Percentiles rank a stretch among this genome's conserved stretches.
Evolutionary conservation across 78 protist genomes (phyloP).

Genomic region (Anaeramoeba flamelloides): DNA sequence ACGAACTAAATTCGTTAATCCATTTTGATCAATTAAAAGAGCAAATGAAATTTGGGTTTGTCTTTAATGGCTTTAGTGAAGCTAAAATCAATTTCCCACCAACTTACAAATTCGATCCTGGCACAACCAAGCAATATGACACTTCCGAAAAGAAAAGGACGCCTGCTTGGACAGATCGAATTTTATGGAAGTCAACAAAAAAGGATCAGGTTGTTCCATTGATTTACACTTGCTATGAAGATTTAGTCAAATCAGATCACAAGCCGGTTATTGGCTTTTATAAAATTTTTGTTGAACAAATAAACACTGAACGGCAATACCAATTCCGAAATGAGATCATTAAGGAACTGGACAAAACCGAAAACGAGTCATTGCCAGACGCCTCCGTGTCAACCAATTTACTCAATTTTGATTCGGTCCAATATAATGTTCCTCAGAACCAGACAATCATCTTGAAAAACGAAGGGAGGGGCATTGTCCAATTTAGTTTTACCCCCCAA

Average conservation of each 20-base stretch:
- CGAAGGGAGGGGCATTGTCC: constrained; percentile 23
- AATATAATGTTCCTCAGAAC: constrained; percentile 17
- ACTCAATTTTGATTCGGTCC: constrained; percentile 30
- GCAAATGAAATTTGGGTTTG: constrained; percentile 6
- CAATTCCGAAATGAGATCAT: constrained; percentile 24
- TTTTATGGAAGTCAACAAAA: background rate
- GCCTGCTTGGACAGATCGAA: constrained; percentile 26
- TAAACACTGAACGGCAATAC: background rate
- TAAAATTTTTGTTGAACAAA: background rate
- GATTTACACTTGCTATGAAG: constrained; percentile 3
- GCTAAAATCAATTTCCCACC: constrained; percentile 60
- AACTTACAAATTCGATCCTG: constrained; percentile 69
- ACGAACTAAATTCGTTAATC: constrained; percentile 23
- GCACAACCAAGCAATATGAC: constrained; percentile 33
- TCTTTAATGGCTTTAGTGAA: constrained; percentile 56
- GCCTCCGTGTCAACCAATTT: constrained; percentile 12
- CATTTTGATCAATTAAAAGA: constrained; percentile 36
- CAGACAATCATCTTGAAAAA: constrained; percentile 27
- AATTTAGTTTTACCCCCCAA: background rate
- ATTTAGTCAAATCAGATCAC: constrained; percentile 50
- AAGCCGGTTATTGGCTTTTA: constrained; percentile 43
- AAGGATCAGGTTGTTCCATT: background rate
- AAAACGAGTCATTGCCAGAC: constrained; percentile 52
- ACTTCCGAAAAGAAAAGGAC: background rate
- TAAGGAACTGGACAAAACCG: constrained; percentile 37